Evolutionary conservation across 2,329 filamentous ascomycete genomes (phyloP).

Genomic region (Parascedosporium putredinis): DNA sequence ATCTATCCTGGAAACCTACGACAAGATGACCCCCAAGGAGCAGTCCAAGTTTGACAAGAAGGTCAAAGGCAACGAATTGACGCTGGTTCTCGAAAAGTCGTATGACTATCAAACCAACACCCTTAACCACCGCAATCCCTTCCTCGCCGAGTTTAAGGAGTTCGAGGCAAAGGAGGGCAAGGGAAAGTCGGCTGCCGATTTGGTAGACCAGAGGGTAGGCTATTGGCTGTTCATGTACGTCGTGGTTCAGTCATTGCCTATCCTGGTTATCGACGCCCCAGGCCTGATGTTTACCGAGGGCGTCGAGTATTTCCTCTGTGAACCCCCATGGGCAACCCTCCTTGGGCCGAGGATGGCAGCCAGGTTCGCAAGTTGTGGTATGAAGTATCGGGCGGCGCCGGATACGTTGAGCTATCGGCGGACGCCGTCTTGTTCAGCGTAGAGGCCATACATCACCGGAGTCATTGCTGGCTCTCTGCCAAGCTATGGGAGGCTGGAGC

Average conservation of each 20-base stretch:
- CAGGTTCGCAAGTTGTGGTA: conserved; percentile 63
- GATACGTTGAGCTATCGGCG: conserved; percentile 46
- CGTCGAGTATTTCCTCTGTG: conserved; percentile 74
- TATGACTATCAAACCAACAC: conserved; percentile 61
- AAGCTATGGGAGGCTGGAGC: conserved; percentile 34
- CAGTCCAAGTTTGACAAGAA: conserved; percentile 62
- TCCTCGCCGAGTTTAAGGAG: conserved; percentile 58
- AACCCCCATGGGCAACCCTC: conserved; percentile 62
- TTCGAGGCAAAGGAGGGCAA: conserved; percentile 61
- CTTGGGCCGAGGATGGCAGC: conserved; percentile 60
- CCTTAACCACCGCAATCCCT: conserved; percentile 40
- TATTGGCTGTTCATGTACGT: conserved; percentile 77
- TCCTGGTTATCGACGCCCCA: conserved; percentile 67
- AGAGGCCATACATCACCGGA: conserved; percentile 49
- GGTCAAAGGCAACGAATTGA: conserved; percentile 69
- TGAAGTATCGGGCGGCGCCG: conserved; percentile 55
- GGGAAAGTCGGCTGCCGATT: conserved; percentile 53
- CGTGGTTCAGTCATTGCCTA: conserved; percentile 65
- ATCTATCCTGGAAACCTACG: conserved; percentile 53
- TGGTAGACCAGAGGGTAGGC: conserved; percentile 61
- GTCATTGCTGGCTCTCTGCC: conserved; percentile 45
- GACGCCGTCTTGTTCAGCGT: conserved; percentile 52
- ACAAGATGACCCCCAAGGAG: conserved; percentile 58
- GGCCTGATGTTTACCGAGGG: conserved; percentile 57
- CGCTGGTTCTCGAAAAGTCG: conserved; percentile 64